A percentile compares a stretch with the other conserved stretches of the same genome.
Evolutionary conservation across 73 alveolate species (phyloP).

Genomic region (Uronychia binucleata): DNA sequence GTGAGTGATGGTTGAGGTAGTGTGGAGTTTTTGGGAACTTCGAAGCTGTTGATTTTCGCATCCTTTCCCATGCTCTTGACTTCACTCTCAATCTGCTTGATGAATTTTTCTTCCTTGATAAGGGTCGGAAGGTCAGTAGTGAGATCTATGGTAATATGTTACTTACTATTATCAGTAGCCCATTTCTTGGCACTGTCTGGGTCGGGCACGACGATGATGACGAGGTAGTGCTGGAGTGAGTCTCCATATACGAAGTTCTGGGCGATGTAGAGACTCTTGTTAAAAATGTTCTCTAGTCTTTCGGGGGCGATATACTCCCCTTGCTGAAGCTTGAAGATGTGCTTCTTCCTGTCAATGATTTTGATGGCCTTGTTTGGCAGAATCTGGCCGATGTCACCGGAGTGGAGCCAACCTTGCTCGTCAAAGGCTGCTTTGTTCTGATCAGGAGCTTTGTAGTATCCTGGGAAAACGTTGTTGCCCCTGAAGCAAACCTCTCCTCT

Average conservation of each 20-base stretch:
- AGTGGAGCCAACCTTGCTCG: constrained; percentile 80
- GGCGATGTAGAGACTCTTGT: constrained; percentile 48
- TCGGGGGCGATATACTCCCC: constrained; percentile 93
- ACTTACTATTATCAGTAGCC: constrained; percentile 26
- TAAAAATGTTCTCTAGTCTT: constrained; percentile 64
- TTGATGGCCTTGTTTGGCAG: constrained; percentile 73
- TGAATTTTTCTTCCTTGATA: constrained; percentile 24
- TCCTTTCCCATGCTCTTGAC: constrained; percentile 36
- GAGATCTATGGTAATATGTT: too few species aligned
- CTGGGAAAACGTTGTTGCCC: constrained; percentile 71
- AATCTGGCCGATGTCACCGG: constrained; percentile 82
- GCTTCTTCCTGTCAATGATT: constrained; percentile 85
- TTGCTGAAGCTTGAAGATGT: constrained; percentile 80
- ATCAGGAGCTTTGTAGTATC: constrained; percentile 73
- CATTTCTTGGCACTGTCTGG: constrained; percentile 42
- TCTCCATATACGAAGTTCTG: constrained; percentile 83
- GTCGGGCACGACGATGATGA: constrained; percentile 82
- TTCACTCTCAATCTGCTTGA: neutral
- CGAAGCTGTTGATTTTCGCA: constrained; percentile 65
- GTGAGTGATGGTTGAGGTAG: neutral
- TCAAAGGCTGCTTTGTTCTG: constrained; percentile 75
- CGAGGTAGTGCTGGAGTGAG: constrained; percentile 69
- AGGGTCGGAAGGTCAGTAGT: too few species aligned
- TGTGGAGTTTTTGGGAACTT: constrained; percentile 49
- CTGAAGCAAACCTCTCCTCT: constrained; percentile 80